Base-by-base conservation (phyloP, 1,139 yeast genomes). In the Dujonia santamariae region DNA sequence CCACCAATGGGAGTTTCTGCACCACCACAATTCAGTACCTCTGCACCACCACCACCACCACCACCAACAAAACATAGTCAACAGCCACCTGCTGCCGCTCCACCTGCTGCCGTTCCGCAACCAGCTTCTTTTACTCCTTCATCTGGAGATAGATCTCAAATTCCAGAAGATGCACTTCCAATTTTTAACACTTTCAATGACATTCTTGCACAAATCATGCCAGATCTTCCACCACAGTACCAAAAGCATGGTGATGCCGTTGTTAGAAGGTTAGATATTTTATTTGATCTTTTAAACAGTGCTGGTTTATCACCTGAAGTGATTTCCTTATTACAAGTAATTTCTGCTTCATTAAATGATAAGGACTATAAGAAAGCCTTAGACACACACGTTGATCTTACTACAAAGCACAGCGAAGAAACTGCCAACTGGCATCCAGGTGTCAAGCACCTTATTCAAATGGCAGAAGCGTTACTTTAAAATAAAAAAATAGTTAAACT, bases 381-480 rank as follows among this genome's bases (percentile, higher is more conserved):
- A 36, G 62, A 72, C 9, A 49, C 76, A 34, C 77, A 77, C 44
- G 59, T 71, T 31, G 78, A 80, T 35, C 73, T 92, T 45, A 75
- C 85, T 32, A 74, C 88, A 7, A 72, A 75, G 26, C 75, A 77
- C 47, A 74, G 82, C 32, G 79, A 75, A 28, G 96, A 90, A 56
- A 78, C 85, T 45, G 96, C 96, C 9, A 80, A 84, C 48, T 92
- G 98, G 98, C 79, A 86, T 65, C 79, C 86, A 18, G 98, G 98
- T 50, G 83, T 92, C 35, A 87, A 85, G 61, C 78, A 97, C 49
- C 72, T 92, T 47, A 80, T 92, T 42, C 85, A 84, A 42, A 85
- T 92, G 80, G 77, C 72, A 30, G 78, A 73, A 46, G 80, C 76
- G 13, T 56, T 66, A 19, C 22, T 19, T 19, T 19, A 11, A 7